A percentile compares a stretch with the other conserved stretches of the same genome.
Evolutionary conservation across 108 stramenopile species (phyloP).

Genomic region (Cylindrotheca fusiformis): DNA sequence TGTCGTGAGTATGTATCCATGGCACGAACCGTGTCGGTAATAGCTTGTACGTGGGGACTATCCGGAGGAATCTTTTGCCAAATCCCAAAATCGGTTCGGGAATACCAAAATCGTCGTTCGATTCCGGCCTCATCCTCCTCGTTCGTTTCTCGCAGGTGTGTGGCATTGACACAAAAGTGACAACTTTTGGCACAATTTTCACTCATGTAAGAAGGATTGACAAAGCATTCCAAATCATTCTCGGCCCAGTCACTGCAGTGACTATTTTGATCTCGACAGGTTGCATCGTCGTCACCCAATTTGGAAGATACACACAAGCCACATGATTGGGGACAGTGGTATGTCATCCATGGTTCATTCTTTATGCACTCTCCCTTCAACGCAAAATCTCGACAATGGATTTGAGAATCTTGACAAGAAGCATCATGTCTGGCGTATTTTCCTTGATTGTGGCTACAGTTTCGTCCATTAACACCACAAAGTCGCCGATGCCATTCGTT

Average conservation of each 20-base stretch:
- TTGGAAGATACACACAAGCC: neutral
- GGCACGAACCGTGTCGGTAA: neutral
- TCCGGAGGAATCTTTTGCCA: constrained; percentile 3
- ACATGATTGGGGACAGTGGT: constrained; percentile 1
- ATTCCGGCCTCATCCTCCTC: neutral
- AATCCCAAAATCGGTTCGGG: constrained; percentile 8
- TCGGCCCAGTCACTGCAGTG: constrained; percentile 1
- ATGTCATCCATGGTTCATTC: neutral
- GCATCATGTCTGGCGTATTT: too few relatives aligned
- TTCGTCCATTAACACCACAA: too few relatives aligned
- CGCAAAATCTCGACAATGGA: neutral
- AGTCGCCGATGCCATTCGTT: too few relatives aligned
- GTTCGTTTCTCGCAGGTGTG: neutral
- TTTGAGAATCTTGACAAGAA: neutral
- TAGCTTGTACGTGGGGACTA: neutral
- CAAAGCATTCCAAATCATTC: constrained; percentile 3
- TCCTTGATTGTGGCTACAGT: too few relatives aligned
- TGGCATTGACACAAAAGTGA: neutral
- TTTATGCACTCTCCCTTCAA: neutral
- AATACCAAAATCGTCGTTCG: neutral
- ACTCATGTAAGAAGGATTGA: constrained; percentile 2
- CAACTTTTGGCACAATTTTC: neutral
- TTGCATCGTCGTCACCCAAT: neutral
- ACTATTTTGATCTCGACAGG: neutral
- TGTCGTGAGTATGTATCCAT: constrained; percentile 1